phyloP scores from a whole-genome alignment of 2,329 filamentous ascomycete species.

The Graphilbum fragrans region DNA sequence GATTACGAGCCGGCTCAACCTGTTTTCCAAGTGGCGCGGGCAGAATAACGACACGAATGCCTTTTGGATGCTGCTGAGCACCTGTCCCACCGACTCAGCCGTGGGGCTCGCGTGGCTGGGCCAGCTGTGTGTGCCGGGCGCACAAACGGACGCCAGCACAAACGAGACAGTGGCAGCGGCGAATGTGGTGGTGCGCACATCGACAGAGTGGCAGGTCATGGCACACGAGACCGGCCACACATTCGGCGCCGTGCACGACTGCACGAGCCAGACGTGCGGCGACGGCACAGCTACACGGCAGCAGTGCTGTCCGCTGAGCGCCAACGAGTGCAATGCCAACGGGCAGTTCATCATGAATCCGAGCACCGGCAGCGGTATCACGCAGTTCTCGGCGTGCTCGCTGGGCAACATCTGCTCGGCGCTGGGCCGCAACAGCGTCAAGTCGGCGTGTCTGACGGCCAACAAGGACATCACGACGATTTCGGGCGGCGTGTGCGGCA shows the following conservation, averaged over 20 bases:
- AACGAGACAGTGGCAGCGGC: conserved; percentile 70
- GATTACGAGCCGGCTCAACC: conserved; percentile 69
- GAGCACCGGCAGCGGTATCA: conserved; percentile 62
- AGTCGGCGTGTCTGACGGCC: conserved; percentile 65
- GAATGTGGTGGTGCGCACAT: conserved; percentile 78
- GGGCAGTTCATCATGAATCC: conserved; percentile 94
- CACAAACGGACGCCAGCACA: conserved; percentile 38
- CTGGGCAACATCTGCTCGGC: conserved; percentile 92
- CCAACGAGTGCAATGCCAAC: conserved; percentile 57
- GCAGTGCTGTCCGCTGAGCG: conserved; percentile 69
- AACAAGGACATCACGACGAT: conserved; percentile 77
- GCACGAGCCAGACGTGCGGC: conserved; percentile 53
- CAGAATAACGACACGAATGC: conserved; percentile 62
- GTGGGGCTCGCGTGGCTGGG: conserved; percentile 92
- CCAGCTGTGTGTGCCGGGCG: conserved; percentile 59
- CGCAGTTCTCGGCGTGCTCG: conserved; percentile 73
- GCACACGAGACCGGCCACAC: conserved; percentile 92
- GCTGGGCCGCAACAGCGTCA: conserved; percentile 64
- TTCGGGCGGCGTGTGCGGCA: conserved; percentile 77
- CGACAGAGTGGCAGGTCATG: conserved; percentile 87
- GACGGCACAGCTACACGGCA: conserved; percentile 40
- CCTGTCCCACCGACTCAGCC: conserved; percentile 68
- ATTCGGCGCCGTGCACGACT: conserved; percentile 94
- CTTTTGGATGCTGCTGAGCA: conserved; percentile 84
- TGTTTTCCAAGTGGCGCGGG: conserved; percentile 84